Evolutionary conservation across 2,329 filamentous ascomycete species (phyloP).

Genomic region (Hypoxylon sp.): DNA sequence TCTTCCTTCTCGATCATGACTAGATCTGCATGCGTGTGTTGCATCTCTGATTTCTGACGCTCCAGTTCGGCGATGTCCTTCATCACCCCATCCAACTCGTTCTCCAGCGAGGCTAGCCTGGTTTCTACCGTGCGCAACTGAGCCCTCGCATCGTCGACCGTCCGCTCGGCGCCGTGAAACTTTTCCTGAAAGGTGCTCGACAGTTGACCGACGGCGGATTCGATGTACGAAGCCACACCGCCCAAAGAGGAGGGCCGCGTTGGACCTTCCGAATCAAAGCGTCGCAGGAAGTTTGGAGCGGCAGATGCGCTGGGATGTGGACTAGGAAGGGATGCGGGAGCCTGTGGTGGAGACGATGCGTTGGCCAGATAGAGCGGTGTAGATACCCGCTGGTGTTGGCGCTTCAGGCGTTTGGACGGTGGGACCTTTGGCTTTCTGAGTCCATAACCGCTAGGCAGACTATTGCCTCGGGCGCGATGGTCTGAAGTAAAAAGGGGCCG

Average conservation of each 20-base stretch:
- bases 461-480: not conserved
- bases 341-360: slow-evolving; percentile 8
- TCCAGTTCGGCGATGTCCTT: slow-evolving; percentile 12
- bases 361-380: slow-evolving; percentile 9
- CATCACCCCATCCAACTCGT: slow-evolving; percentile 6
- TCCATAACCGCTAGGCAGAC: not conserved
- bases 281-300: not conserved
- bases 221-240: slow-evolving; percentile 14
- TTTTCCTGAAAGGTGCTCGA: slow-evolving; percentile 17
- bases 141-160: slow-evolving; percentile 14
- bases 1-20: slow-evolving; percentile 19
- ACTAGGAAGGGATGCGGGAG: slow-evolving; percentile 5
- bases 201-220: slow-evolving; percentile 10
- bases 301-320: not conserved
- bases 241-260: slow-evolving; percentile 6
- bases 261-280: not conserved
- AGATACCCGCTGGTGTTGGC: slow-evolving; percentile 11
- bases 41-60: slow-evolving; percentile 13
- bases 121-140: slow-evolving; percentile 7
- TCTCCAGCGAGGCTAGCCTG: slow-evolving; percentile 8
- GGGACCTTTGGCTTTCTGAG: not conserved
- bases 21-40: slow-evolving; percentile 10
- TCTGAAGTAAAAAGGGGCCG: not conserved
- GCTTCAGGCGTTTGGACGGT: slow-evolving; percentile 17
- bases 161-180: slow-evolving; percentile 8